Percentiles rank a stretch among this genome's conserved stretches.
These are phyloP conservation scores for Carex arenaria DNA, from an alignment of 202 grass and related monocot species.

Conservation along the genomic window DNA sequence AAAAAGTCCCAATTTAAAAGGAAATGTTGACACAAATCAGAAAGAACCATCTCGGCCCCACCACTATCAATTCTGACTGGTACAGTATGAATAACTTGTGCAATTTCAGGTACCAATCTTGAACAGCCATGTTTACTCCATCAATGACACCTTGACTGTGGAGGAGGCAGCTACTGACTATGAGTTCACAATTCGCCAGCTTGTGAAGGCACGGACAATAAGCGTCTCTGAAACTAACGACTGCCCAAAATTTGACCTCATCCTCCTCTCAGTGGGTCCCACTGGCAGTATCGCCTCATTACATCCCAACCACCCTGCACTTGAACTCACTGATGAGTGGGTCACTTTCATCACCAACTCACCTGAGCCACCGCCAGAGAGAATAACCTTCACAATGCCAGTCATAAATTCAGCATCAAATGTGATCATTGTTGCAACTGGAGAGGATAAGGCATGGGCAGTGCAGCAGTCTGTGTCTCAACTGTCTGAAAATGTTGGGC, in stretches of 20 bases:
- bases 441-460: slow-evolving; percentile 45
- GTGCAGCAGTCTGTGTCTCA: slow-evolving; percentile 39
- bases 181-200: slow-evolving; percentile 76
- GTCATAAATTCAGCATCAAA: slow-evolving; percentile 91
- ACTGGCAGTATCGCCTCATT: slow-evolving; percentile 84
- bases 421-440: slow-evolving; percentile 60
- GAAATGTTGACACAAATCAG: neutral
- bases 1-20: neutral
- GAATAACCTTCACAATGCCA: slow-evolving; percentile 94
- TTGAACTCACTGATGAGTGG: slow-evolving; percentile 73
- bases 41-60: neutral
- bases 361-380: slow-evolving; percentile 72
- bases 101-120: slow-evolving; percentile 62
- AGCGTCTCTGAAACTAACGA: slow-evolving; percentile 59
- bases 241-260: slow-evolving; percentile 89
- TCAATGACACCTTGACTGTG: slow-evolving; percentile 71
- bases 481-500: slow-evolving; percentile 17
- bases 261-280: slow-evolving; percentile 59
- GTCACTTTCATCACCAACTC: slow-evolving; percentile 90
- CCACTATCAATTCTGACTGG: neutral
- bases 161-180: slow-evolving; percentile 82
- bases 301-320: slow-evolving; percentile 61
- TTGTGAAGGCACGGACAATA: slow-evolving; percentile 64
- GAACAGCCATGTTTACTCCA: slow-evolving; percentile 73
- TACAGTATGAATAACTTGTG: neutral